These are phyloP conservation scores for Phytophthora citricola DNA, from an alignment of 352 stramenopile species.

Conservation along the genomic window DNA sequence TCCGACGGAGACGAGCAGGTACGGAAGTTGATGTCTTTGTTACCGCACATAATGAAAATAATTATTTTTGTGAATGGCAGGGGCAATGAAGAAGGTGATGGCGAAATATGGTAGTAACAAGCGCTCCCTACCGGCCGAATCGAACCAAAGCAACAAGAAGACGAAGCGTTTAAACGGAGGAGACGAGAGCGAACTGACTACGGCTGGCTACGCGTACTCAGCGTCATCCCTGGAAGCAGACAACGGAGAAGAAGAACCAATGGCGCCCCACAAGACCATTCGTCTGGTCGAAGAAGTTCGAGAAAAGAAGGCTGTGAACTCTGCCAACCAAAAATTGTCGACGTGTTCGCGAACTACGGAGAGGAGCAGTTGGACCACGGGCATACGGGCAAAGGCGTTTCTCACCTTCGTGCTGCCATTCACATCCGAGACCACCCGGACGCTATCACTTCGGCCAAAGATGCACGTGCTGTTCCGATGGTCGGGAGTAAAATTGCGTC, in stretches of 20 bases:
- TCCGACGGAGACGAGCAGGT: constrained; percentile 42
- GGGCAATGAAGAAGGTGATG: constrained; percentile 35
- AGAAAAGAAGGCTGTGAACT: constrained; percentile 45
- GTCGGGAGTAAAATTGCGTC: constrained; percentile 64
- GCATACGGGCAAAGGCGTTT: constrained; percentile 79
- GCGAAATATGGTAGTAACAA: constrained; percentile 39
- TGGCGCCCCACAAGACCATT: constrained; percentile 65
- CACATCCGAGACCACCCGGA: constrained; percentile 62
- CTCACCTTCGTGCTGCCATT: constrained; percentile 69
- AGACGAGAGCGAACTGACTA: background rate
- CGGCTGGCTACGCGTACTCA: constrained; percentile 16
- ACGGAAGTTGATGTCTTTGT: background rate
- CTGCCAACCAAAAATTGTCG: constrained; percentile 77
- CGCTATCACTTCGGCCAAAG: constrained; percentile 49
- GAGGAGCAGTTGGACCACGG: constrained; percentile 61
- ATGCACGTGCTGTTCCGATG: constrained; percentile 52
- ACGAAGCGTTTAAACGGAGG: constrained; percentile 31
- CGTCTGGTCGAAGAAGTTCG: constrained; percentile 63
- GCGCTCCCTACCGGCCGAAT: constrained; percentile 10
- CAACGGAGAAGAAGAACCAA: constrained; percentile 27
- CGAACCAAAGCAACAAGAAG: constrained; percentile 28
- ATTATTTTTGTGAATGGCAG: constrained; percentile 9
- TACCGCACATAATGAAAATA: background rate
- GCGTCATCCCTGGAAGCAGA: background rate
- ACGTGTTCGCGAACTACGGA: constrained; percentile 75